Evolutionary conservation across 1,139 yeast species (phyloP).

Genomic region (Blastobotrys petasosporus): DNA sequence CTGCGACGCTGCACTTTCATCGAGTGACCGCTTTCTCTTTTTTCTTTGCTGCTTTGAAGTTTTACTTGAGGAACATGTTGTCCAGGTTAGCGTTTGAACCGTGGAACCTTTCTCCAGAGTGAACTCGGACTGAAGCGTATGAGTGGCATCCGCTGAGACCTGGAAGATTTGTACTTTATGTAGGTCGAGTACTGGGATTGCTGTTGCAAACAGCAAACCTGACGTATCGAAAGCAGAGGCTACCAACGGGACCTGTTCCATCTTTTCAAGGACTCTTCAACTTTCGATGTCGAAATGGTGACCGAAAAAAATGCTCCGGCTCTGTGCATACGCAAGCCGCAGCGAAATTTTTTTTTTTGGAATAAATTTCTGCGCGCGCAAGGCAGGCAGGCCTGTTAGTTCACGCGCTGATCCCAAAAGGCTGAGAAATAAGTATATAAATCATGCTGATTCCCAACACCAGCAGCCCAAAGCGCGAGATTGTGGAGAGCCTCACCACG

Average conservation of each 20-base stretch:
- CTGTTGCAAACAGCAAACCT: constrained; percentile 60
- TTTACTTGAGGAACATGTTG: constrained; percentile 18
- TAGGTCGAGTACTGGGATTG: constrained; percentile 62
- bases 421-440: not conserved
- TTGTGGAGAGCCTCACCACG: not conserved
- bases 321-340: not conserved
- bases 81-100: constrained; percentile 57
- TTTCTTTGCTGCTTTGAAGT: constrained; percentile 28
- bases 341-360: constrained; percentile 11
- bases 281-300: not conserved
- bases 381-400: not conserved
- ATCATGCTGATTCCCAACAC: not conserved
- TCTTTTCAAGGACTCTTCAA: not conserved
- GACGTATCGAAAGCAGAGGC: constrained; percentile 46
- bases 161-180: constrained; percentile 57
- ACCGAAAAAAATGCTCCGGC: not conserved
- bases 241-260: constrained; percentile 21
- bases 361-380: not conserved
- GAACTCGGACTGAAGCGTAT: constrained; percentile 20
- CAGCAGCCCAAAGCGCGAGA: not conserved
- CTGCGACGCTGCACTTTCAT: constrained; percentile 11
- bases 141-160: constrained; percentile 13
- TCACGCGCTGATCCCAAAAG: not conserved
- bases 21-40: constrained; percentile 27
- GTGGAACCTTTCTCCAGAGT: constrained; percentile 50